phyloP scores from a whole-genome alignment of 2,329 filamentous ascomycete genomes.

The Stachybotrys chartarum region DNA sequence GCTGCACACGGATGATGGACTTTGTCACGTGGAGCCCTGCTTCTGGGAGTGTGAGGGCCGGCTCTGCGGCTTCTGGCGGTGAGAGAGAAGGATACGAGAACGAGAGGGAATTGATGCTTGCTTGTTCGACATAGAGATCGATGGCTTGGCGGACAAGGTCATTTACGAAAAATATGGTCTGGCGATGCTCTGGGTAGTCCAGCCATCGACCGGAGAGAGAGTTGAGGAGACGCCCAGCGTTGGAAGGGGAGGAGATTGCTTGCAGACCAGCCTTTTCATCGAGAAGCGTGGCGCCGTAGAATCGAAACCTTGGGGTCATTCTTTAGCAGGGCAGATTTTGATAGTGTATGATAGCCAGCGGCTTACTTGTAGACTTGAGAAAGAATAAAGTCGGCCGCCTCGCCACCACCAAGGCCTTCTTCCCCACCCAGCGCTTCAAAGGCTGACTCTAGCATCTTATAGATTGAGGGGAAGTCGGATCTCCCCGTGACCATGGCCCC shows the following conservation, averaged over 20 bases:
- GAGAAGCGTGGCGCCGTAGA: constrained; percentile 12
- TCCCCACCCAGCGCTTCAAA: constrained; percentile 13
- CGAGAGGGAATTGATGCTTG: neutral
- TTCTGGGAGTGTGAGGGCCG: neutral
- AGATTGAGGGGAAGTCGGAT: constrained; percentile 16
- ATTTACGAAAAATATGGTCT: constrained; percentile 64
- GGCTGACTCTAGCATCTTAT: constrained; percentile 15
- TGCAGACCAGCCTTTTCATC: constrained; percentile 11
- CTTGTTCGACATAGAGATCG: constrained; percentile 75
- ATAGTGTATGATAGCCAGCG: neutral
- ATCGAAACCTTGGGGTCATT: constrained; percentile 8
- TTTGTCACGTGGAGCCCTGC: neutral
- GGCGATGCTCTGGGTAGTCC: constrained; percentile 65
- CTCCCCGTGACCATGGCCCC: constrained; percentile 16
- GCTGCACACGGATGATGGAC: constrained; percentile 7
- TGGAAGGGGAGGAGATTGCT: constrained; percentile 9
- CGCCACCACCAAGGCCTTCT: constrained; percentile 2
- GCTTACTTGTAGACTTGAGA: constrained; percentile 14
- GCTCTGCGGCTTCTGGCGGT: too few species aligned
- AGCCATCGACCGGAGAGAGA: constrained; percentile 34
- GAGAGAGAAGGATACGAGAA: too few species aligned
- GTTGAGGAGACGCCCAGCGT: constrained; percentile 1
- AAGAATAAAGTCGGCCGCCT: constrained; percentile 9
- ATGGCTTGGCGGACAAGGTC: constrained; percentile 81
- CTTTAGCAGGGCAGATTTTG: neutral